Base-by-base conservation (phyloP, 1,139 yeast species). In the Williopsis jadinii region DNA sequence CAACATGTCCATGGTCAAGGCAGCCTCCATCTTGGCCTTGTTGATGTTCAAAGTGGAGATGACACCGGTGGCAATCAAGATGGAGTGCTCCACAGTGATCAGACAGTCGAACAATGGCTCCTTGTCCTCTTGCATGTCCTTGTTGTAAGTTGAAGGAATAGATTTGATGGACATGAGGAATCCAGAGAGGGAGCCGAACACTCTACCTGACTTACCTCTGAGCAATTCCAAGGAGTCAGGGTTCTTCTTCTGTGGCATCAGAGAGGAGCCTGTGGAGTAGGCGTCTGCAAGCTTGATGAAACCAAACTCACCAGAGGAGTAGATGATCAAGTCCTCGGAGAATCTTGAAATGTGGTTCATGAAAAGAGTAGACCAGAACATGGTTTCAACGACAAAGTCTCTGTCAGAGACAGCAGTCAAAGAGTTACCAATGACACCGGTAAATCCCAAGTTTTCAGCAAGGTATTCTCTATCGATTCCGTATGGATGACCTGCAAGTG, bases 181-280 rank as follows among this genome's bases (percentile, higher is more conserved):
- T 2, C 99, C 99, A 28, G 96, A 78, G 49, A 94, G 70, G 33
- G 87, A 82, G 60, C 99, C 99, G 59, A 92, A 90, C 14, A 88
- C 95, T 63, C 99, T 82, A 41, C 99, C 99, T 14, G 95, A 82
- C 68, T 92, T 92, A 44, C 99, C 99, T 66, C 99, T 78, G 59
- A 94, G 74, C 50, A 92, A 72, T 68, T 92, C 99, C 53, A 92
- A 72, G 32, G 96, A 85, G 62, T 92, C 99, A 3, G 98, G 97
- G 67, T 92, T 92, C 67, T 92, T 94, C 79, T 92, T 92, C 66
- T 94, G 98, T 26, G 99, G 99, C 99, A 92, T 92, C 60, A 92
- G 74, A 34, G 97, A 87, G 8, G 97, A 87, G 9, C 99, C 99
- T 10, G 99, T 92, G 2, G 98, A 92, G 67, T 92, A 92, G 28